Percentiles rank a stretch among this genome's conserved stretches.
phyloP scores from a whole-genome alignment of 176 grass and related monocot species.

The Carex scoparia region DNA sequence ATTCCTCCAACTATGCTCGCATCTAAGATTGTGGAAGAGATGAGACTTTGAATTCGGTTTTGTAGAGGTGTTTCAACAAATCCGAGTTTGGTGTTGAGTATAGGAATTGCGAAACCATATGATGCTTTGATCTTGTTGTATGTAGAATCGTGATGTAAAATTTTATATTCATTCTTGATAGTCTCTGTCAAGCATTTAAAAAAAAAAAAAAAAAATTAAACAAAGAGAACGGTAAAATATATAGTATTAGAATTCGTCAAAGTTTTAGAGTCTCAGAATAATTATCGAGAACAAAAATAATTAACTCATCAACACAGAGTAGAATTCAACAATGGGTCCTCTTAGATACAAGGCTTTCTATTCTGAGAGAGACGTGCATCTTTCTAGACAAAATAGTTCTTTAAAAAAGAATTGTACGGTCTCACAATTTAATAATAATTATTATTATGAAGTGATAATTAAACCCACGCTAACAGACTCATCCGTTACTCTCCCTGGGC shows the following conservation, averaged over 20 bases:
- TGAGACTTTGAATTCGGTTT: too few relatives aligned
- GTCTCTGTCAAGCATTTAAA: too few relatives aligned
- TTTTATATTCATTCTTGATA: too few relatives aligned
- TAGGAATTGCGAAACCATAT: too few relatives aligned
- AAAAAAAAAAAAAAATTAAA: too few relatives aligned
- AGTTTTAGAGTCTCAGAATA: not conserved
- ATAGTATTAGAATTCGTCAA: not conserved
- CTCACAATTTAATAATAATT: not conserved
- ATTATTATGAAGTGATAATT: not conserved
- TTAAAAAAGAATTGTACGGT: not conserved
- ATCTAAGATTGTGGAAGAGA: too few relatives aligned
- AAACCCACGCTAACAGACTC: conserved; percentile 10
- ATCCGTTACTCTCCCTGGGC: conserved; percentile 5
- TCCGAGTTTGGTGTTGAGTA: too few relatives aligned
- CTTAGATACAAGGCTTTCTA: not conserved
- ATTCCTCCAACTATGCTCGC: too few relatives aligned
- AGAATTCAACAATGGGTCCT: not conserved
- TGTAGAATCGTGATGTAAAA: too few relatives aligned
- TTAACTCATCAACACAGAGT: not conserved
- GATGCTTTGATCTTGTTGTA: too few relatives aligned
- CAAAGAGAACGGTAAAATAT: not conserved
- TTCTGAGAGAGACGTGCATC: not conserved
- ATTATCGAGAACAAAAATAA: not conserved
- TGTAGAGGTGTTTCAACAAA: too few relatives aligned
- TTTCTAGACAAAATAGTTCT: not conserved